Base-by-base conservation (phyloP, 1,284 basidiomycete species). In the Rhizoctonia solani region DNA sequence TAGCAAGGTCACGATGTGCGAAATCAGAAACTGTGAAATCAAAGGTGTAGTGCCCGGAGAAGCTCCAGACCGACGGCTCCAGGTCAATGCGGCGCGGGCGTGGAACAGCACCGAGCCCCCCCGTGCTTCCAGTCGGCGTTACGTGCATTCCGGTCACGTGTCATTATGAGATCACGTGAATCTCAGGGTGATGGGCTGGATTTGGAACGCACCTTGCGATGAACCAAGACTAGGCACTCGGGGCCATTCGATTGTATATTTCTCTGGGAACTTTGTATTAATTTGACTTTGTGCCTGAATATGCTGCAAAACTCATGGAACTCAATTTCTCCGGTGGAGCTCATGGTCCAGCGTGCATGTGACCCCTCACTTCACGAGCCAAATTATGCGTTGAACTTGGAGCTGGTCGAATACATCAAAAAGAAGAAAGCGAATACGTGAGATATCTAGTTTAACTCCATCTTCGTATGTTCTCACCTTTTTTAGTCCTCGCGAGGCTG, bases 371-470 rank as follows among this genome's bases (percentile, higher is more conserved):
- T 93, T 13, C 85, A 85, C 69, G 92, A 95, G 75, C 93, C 95
- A 19, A 97, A 98, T 77, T 91, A 96, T 79, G 89, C 93, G 0
- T 81, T 92, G 50, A 93, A 98, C 77, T 84, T 99, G 71, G 95
- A 98, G 77, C 87, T 99, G 50, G 93, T 94, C 30, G 94, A 96
- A 72, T 87, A 90, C 74, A 88, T 99, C 79, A 97, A 96, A 77
- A 81, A 82, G 72, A 98, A 98, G 82, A 98, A 98, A 79, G 95
- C 95, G 0, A 99, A 99, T 81, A 94, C 86, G 92, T 95, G 78
- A 72, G 91, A 82, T 8, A 21, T 29, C 25, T 32, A 49, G 66
- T 37, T 30, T 42, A 23, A 25, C 37, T 11, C n/a, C 47, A 16
- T 41, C 32, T 63, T 23, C 5, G 11, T 29, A n/a, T 27, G 23